These are phyloP conservation scores for Cystobasidium sp. DNA, from an alignment of 1,284 basidiomycete species.

Conservation along the genomic window DNA sequence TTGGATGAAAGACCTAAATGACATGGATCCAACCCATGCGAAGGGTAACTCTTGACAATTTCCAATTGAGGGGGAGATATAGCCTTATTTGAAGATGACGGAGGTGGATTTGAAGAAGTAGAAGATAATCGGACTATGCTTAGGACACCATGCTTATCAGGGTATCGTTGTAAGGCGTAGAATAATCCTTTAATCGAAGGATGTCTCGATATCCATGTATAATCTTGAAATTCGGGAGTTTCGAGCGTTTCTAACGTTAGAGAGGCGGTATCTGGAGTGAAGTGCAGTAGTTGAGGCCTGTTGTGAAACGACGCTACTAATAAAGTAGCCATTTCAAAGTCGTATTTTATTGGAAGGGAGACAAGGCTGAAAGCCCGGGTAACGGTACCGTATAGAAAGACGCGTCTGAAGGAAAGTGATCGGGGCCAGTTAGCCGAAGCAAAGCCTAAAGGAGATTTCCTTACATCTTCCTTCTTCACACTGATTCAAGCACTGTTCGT, in stretches of 20 bases:
- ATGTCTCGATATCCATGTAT: constrained; percentile 37
- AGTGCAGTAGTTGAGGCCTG: constrained; percentile 29
- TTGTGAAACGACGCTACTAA: constrained; percentile 38
- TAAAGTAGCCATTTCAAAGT: neutral
- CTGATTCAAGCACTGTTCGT: too few species aligned
- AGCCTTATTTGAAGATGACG: neutral
- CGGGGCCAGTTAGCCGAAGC: too few species aligned
- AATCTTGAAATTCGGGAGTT: constrained; percentile 11
- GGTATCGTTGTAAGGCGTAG: constrained; percentile 32
- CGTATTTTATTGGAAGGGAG: too few species aligned
- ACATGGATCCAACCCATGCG: constrained; percentile 38
- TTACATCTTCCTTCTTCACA: too few species aligned
- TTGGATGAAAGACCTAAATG: constrained; percentile 26
- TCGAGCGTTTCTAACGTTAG: constrained; percentile 10
- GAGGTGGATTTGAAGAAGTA: neutral
- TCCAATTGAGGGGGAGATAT: constrained; percentile 8
- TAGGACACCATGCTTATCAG: neutral
- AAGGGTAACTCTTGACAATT: constrained; percentile 17
- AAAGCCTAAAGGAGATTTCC: too few species aligned
- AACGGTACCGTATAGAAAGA: too few species aligned
- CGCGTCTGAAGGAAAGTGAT: too few species aligned
- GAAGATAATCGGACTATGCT: constrained; percentile 4
- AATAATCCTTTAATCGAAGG: constrained; percentile 24
- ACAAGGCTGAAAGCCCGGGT: too few species aligned
- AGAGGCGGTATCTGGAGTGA: neutral